Base-by-base conservation (phyloP, 2,329 filamentous ascomycete genomes). In the Claviceps maximensis region DNA sequence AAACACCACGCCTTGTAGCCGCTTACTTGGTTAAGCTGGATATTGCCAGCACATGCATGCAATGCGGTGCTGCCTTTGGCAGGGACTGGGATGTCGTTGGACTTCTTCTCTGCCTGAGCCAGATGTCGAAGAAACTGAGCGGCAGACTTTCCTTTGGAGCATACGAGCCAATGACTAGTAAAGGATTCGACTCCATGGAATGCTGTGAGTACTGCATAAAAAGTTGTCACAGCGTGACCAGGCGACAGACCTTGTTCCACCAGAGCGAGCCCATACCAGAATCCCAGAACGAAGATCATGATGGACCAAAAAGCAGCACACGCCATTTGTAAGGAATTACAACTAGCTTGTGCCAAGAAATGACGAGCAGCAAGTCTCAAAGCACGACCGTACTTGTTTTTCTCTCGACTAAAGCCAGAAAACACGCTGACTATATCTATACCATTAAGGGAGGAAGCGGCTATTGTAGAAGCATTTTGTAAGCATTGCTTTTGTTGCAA, bases 371-470 rank as follows among this genome's bases (percentile, higher is more conserved):
- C 83, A 7, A 71, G 67, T 46, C 72, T 71, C 31, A 87, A 75
- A 0, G 77, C 73, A 0, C 61, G 64, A 1, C 71, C 67, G 62
- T 94, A 96, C 58, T 80, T 79, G 61, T 76, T 75, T 1, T 79
- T 67, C 64, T 95, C 90, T 12, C 82, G 72, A 13, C 77, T 75
- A 61, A 89, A 79, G 0, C 84, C 87, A 59, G 91, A 90, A 69
- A 86, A 90, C 51, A 82, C 84, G 65, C 96, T 96, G 62, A 97
- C 88, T 0, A 87, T 79, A 56, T 95, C 88, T 41, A 96, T 91
- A 2, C 80, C 82, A 1, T 74, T 73, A 10, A 94, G 76, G 0
- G 87, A 82, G 12, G 81, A 84, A 10, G 80, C 82, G 1, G 83
- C 78, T 53, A 82, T 74, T 61, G 88, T 91, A 0, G 89, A 83